Conservation (phyloP, 441 rosid species). For the Iberis amara region DNA sequence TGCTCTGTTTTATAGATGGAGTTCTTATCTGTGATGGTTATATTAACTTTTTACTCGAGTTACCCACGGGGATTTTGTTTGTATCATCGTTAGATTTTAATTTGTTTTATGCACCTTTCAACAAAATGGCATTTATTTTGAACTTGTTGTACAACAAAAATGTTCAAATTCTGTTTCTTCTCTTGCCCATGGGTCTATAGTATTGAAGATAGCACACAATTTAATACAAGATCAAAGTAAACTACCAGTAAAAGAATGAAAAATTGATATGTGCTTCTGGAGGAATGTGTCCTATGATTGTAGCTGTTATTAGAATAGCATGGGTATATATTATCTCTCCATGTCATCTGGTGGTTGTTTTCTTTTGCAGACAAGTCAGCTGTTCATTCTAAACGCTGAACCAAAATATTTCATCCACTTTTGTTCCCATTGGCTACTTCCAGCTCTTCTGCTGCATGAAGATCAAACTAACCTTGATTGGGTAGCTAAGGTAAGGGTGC, state of each 20-base stretch:
- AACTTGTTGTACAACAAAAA: constrained; percentile 1
- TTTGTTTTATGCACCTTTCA: neutral
- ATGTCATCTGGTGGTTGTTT: constrained; percentile 23
- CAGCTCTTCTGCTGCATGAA: constrained; percentile 66
- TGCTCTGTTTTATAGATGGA: constrained; percentile 6
- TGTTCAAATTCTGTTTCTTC: constrained; percentile 2
- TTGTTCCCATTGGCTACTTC: constrained; percentile 92
- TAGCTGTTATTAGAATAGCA: constrained; percentile 14
- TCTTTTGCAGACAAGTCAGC: constrained; percentile 59
- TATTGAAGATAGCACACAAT: constrained; percentile 6
- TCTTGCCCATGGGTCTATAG: constrained; percentile 6
- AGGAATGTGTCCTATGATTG: constrained; percentile 14
- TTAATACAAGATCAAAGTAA: constrained; percentile 8
- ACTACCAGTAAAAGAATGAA: constrained; percentile 11
- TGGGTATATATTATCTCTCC: constrained; percentile 15
- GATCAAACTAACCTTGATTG: constrained; percentile 61
- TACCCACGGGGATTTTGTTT: neutral
- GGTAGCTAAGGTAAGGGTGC: constrained; percentile 68
- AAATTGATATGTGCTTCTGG: constrained; percentile 11
- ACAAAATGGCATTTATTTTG: neutral
- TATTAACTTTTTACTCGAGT: constrained; percentile 6
- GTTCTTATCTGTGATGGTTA: constrained; percentile 13
- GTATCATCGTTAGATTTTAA: constrained; percentile 11
- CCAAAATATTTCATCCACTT: constrained; percentile 75
- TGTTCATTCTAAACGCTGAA: constrained; percentile 64